Evolutionary conservation across 768 basidiomycete genomes (phyloP).

Genomic region (Tricholoma sp.): DNA sequence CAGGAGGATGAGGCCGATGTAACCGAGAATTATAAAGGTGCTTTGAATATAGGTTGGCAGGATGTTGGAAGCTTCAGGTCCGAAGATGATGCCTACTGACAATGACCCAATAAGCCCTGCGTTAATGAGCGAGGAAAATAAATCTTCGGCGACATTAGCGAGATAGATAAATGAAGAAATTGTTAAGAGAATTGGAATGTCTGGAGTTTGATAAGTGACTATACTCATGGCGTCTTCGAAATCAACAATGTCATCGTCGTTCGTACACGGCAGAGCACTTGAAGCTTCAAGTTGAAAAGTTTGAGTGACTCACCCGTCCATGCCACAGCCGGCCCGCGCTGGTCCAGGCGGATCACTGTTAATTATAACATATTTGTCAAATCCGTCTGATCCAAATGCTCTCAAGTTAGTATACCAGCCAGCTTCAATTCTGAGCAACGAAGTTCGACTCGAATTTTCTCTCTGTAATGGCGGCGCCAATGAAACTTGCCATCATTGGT

Average conservation of each 20-base stretch:
- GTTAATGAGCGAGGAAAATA: conserved; percentile 35
- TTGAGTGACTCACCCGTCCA: too few species aligned
- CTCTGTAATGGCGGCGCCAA: conserved; percentile 2
- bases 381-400: neutral
- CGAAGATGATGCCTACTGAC: conserved; percentile 51
- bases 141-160: conserved; percentile 40
- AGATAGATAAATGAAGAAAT: conserved; percentile 52
- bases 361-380: too few species aligned
- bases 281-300: neutral
- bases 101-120: conserved; percentile 49
- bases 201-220: conserved; percentile 23
- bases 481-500: conserved; percentile 90
- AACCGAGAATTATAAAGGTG: conserved; percentile 39
- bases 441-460: neutral
- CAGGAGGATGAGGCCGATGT: conserved; percentile 43
- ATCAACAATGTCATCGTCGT: neutral
- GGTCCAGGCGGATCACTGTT: too few species aligned
- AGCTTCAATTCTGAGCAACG: too few species aligned
- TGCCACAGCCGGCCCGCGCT: too few species aligned
- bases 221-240: neutral
- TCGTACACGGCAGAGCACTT: neutral
- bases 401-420: too few species aligned
- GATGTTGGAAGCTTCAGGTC: conserved; percentile 43
- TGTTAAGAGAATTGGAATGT: conserved; percentile 36
- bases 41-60: conserved; percentile 33